Conservation (phyloP, 495 filamentous ascomycete species). For the Penicillium coffeae region DNA sequence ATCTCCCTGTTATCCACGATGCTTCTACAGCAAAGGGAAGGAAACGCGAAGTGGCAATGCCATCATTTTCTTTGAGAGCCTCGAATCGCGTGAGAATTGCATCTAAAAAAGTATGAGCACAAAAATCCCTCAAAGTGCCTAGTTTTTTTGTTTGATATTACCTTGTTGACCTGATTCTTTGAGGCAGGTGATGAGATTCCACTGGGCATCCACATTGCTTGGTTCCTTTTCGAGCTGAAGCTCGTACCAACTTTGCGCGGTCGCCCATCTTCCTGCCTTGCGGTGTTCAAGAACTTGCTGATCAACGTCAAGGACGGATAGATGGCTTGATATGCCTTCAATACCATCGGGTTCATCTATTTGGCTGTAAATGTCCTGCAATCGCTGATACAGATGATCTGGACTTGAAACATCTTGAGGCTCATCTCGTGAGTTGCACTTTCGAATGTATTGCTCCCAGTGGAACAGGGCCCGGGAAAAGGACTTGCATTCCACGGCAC, state of each 20-base stretch:
- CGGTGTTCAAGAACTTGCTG: slow-evolving; percentile 89
- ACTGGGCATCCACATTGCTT: slow-evolving; percentile 68
- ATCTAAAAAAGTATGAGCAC: slow-evolving; percentile 45
- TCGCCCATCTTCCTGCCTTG: slow-evolving; percentile 95
- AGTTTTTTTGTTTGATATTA: slow-evolving; percentile 28
- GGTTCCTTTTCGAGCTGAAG: slow-evolving; percentile 76
- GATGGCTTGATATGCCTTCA: slow-evolving; percentile 83
- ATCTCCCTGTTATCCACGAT: slow-evolving; percentile 81
- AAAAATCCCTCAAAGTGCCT: too few relatives aligned
- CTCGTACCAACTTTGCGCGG: slow-evolving; percentile 97
- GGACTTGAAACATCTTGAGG: slow-evolving; percentile 37
- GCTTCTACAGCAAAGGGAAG: slow-evolving; percentile 84
- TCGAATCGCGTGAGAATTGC: slow-evolving; percentile 82
- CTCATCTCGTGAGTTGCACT: slow-evolving; percentile 41
- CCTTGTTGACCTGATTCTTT: slow-evolving; percentile 90
- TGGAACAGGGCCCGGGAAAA: slow-evolving; percentile 89
- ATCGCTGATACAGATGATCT: slow-evolving; percentile 62
- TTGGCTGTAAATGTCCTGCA: slow-evolving; percentile 91
- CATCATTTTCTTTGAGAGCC: slow-evolving; percentile 55
- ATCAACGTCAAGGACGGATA: slow-evolving; percentile 77
- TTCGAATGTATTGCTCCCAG: slow-evolving; percentile 85
- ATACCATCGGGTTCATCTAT: slow-evolving; percentile 98
- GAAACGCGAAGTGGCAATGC: slow-evolving; percentile 50
- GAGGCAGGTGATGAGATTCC: slow-evolving; percentile 81
- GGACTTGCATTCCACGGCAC: slow-evolving; percentile 87